A percentile compares a stretch with the other conserved stretches of the same genome.
Conservation (phyloP, 2,329 filamentous ascomycete species). For the Beauveria medogensis region DNA sequence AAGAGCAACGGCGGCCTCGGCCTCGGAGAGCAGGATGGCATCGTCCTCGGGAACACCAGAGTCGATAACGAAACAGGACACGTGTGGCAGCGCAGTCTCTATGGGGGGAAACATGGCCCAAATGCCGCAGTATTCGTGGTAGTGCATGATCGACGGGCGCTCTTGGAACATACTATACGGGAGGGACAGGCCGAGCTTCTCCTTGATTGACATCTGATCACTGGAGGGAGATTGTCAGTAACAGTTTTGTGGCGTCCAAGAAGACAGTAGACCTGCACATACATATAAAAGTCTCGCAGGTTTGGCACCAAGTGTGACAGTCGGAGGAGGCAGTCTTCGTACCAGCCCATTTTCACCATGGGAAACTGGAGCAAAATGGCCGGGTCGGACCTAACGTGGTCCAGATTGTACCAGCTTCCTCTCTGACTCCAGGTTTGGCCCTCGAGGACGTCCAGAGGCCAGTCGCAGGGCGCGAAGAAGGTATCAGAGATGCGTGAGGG, state of each 20-base stretch:
- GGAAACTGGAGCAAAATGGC: conserved; percentile 2
- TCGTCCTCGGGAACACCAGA: background rate
- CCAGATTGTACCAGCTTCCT: background rate
- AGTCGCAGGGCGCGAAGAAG: conserved; percentile 6
- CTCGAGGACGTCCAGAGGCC: background rate
- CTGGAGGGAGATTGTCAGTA: background rate
- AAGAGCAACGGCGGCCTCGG: background rate
- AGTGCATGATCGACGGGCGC: background rate
- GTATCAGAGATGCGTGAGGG: background rate
- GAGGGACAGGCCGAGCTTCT: background rate
- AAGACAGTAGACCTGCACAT: background rate
- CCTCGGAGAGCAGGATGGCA: background rate
- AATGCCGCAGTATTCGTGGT: background rate
- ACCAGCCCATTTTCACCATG: background rate
- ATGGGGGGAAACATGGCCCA: background rate
- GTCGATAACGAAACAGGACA: background rate
- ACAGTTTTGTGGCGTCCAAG: background rate
- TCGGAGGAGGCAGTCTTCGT: background rate
- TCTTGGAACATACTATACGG: background rate
- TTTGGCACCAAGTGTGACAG: background rate
- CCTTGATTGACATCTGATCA: background rate
- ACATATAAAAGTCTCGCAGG: background rate
- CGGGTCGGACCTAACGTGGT: background rate
- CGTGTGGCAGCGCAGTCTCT: background rate
- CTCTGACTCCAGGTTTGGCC: background rate